phyloP scores from a whole-genome alignment of 2,329 filamentous ascomycete species.

The Furcasterigmium furcatum region DNA sequence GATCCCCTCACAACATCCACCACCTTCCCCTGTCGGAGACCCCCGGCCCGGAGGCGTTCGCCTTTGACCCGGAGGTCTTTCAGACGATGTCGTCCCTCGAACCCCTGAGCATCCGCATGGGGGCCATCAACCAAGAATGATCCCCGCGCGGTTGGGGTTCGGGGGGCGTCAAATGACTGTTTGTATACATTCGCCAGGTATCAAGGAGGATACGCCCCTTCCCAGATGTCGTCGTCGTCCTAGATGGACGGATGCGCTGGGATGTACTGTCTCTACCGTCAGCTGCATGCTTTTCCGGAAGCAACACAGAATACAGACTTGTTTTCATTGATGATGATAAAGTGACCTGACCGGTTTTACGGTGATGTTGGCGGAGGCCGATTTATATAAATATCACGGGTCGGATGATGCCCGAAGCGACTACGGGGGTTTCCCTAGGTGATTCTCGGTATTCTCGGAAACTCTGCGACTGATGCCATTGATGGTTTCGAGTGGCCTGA shows the following conservation, averaged over 20 bases:
- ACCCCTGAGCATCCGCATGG: slow-evolving; percentile 34
- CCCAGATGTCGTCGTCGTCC: too few species aligned
- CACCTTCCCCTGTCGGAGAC: slow-evolving; percentile 17
- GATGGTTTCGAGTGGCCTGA: too few species aligned
- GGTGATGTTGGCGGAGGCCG: too few species aligned
- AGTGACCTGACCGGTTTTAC: too few species aligned
- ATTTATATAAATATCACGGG: too few species aligned
- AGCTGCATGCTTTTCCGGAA: background rate
- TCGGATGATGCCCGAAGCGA: slow-evolving; percentile 14
- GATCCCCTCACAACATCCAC: slow-evolving; percentile 8
- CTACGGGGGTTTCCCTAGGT: too few species aligned
- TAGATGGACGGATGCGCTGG: background rate
- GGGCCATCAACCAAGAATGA: slow-evolving; percentile 14
- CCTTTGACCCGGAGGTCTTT: slow-evolving; percentile 32
- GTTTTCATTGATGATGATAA: background rate
- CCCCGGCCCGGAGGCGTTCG: slow-evolving; percentile 26
- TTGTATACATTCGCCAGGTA: too few species aligned
- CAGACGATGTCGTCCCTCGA: slow-evolving; percentile 34
- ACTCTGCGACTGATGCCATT: too few species aligned
- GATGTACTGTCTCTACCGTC: background rate
- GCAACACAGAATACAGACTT: background rate
- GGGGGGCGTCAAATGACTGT: too few species aligned
- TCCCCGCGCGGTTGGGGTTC: background rate
- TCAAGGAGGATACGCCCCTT: too few species aligned
- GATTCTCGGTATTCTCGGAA: too few species aligned